Base-by-base conservation (phyloP, 768 basidiomycete genomes). In the Hirschioporus abietinus region DNA sequence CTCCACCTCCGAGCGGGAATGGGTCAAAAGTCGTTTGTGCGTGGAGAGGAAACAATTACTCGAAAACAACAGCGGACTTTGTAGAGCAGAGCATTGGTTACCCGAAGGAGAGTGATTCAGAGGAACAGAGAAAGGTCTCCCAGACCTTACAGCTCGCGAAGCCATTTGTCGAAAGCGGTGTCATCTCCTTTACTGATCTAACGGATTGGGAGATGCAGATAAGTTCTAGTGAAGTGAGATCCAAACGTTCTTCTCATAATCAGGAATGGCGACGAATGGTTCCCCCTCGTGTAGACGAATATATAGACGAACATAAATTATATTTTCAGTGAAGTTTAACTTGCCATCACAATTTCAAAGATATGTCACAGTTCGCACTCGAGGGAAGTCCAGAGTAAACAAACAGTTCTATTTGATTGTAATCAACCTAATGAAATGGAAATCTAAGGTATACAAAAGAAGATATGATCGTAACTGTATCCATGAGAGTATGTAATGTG, bases 211-310 rank as follows among this genome's bases (percentile, higher is more conserved):
- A 87, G 70, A 82, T 80, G 71, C 81, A 76, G 1, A 84, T 86
- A 69, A 93, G 92, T 73, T 93, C 92, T 7, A 94, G 85, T 27
- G 78, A 82, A 58, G 85, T 94, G 5, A 82, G 93, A 18, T 74
- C 77, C 30, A 77, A 79, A 52, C 78, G 87, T 17, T 69, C 71
- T 20, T 64, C 58, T 35, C 75, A 69, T 57, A 72, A 80, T 67
- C 67, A 68, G 7, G 63, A 70, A 1, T 90, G 88, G 88, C 77
- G 71, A 63, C 70, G 67, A 10, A 77, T 86, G 70, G 85, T 89
- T 24, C 78, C 83, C 1, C 64, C 70, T 12, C 69, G 74, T 7
- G 76, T 91, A 12, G 82, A 80, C 0, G 71, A 81, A 24, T 92
- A 87, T 73, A 83, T 92, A 36, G 67, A 73, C 7, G 67, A 80